Evolutionary conservation across 371 early-diverging fungal genomes (phyloP), one percentile per base, ranked within the genome.

Genomic region (Choanephora cucurbitarum): DNA sequence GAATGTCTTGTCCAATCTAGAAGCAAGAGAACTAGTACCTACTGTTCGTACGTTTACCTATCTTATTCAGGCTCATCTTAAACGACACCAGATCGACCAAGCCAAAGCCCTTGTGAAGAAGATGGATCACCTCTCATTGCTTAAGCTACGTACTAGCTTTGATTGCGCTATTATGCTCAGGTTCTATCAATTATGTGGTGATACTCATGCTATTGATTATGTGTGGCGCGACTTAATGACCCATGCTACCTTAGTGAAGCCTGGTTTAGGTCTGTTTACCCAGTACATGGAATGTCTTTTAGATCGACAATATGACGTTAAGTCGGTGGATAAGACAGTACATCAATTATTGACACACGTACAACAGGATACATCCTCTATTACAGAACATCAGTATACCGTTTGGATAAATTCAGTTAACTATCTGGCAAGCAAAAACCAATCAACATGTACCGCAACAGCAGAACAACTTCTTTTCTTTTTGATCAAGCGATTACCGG

Each of bases 11-110:
- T 10, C 49, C 2, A 28, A 55, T 11, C 32, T 72, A 3, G 42
- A 62, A 14, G 19, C 51, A 1, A 37, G 53, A 8, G 65, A 53
- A 5, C 37, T 73, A 1, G 50, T 74, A 43, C 69, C 78, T n/a
- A 74, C 67, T 0, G 66, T 70, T 1, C 66, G 78, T 28, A 63
- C 73, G 21, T 72, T 52, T 23, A 74, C 67, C 1, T 70, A 72
- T 23, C 54, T 78, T 0, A 65, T 78, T 8, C 64, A 69, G 42
- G 73, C 70, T 1, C 47, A 74, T 48, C n/a, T 72, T 14, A 58
- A 67, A 24, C 18, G 45, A 15, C 58, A 59, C 17, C 34, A 65
- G 2, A 32, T 68, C 3, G 58, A 62, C 0, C 37, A 57, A 2
- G 75, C 73, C 0, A 55, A 53, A 21, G 13, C 19, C 2, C 50